These are phyloP conservation scores for Aspergillus haitiensis DNA, from an alignment of 495 filamentous ascomycete species.

Conservation along the genomic window DNA sequence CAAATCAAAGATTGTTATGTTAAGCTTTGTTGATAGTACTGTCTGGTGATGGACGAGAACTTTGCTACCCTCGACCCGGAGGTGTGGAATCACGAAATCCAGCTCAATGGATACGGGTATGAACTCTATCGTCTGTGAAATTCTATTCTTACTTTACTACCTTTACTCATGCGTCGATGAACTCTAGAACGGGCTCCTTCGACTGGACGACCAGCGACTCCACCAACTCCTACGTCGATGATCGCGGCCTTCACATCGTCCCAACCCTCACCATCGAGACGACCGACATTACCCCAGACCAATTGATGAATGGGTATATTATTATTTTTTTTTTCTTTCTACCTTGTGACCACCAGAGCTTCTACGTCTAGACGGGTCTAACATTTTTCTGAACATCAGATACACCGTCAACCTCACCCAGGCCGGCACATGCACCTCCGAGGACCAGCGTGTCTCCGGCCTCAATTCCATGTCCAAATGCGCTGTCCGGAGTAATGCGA, in stretches of 20 bases:
- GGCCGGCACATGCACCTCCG: conserved; percentile 4
- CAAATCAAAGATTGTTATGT: neutral
- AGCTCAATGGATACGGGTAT: conserved; percentile 12
- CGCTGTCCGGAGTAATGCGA: conserved; percentile 5
- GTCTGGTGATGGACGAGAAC: conserved; percentile 6
- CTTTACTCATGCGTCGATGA: no score
- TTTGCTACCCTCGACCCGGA: neutral
- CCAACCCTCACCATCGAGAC: conserved; percentile 2
- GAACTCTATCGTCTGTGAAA: no score
- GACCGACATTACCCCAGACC: neutral
- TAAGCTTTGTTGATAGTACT: neutral
- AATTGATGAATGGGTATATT: conserved; percentile 7
- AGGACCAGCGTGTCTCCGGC: conserved; percentile 8
- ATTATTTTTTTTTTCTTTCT: no score
- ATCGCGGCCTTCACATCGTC: conserved; percentile 5
- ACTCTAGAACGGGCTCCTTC: conserved; percentile 8
- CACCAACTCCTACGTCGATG: conserved; percentile 4
- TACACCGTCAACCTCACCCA: conserved; percentile 1
- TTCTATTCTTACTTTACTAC: no score
- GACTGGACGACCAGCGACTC: conserved; percentile 8
- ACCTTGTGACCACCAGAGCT: no score
- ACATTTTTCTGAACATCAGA: neutral
- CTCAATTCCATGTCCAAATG: conserved; percentile 1
- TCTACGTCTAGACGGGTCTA: no score
- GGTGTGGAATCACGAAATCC: conserved; percentile 7